Conservation (phyloP, 148 eudicot species). For the Euryodendron excelsum region DNA sequence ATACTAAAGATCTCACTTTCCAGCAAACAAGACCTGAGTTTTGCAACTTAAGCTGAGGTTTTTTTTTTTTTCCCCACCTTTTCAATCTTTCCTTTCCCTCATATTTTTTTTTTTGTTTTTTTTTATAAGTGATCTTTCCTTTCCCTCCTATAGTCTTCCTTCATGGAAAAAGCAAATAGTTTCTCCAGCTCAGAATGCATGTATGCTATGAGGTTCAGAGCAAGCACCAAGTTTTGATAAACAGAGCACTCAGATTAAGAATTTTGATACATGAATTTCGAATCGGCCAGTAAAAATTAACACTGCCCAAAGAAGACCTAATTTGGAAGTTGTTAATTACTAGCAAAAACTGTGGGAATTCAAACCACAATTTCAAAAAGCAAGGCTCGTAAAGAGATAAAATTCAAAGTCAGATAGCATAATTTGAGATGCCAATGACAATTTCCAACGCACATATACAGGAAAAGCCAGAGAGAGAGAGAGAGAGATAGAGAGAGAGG, state of each 20-base stretch:
- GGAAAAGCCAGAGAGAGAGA: neutral
- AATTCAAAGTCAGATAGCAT: neutral
- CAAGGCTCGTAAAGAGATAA: neutral
- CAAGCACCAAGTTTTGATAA: neutral
- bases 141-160: neutral
- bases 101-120: too few relatives aligned
- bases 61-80: neutral
- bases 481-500: neutral
- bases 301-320: neutral
- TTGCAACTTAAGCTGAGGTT: neutral
- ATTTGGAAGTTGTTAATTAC: neutral
- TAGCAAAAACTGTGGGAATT: neutral
- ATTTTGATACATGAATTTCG: neutral
- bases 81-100: neutral
- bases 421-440: neutral
- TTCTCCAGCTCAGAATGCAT: neutral
- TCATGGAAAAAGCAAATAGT: neutral
- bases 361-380: neutral
- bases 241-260: neutral
- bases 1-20: neutral
- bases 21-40: neutral
- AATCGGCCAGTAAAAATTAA: neutral
- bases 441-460: neutral
- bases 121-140: too few relatives aligned
- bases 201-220: neutral